Evolutionary conservation across 2,329 filamentous ascomycete species (phyloP).

Genomic region (Aspergillus fructus): DNA sequence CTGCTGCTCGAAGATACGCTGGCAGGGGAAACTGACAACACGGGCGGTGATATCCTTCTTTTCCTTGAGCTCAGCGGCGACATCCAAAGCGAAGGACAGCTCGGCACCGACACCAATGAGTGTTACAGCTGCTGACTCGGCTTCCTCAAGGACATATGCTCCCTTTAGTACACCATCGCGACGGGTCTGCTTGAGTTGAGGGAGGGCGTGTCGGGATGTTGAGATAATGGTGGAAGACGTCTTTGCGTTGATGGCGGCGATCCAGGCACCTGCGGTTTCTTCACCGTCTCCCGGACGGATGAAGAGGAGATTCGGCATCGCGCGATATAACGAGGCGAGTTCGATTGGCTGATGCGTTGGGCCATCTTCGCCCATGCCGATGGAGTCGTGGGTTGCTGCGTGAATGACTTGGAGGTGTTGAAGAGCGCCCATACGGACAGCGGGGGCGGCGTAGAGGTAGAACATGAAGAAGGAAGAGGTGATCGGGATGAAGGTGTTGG

Average conservation of each 20-base stretch:
- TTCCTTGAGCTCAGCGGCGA: slow-evolving; percentile 43
- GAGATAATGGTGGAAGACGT: slow-evolving; percentile 46
- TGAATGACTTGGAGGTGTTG: slow-evolving; percentile 58
- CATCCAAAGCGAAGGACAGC: slow-evolving; percentile 47
- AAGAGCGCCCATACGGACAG: slow-evolving; percentile 61
- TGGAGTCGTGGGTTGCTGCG: slow-evolving; percentile 61
- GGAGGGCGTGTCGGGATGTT: slow-evolving; percentile 42
- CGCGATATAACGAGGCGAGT: slow-evolving; percentile 57
- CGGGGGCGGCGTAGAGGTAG: slow-evolving; percentile 58
- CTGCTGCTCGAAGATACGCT: slow-evolving; percentile 52
- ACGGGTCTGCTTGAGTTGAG: slow-evolving; percentile 38
- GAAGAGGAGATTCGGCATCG: slow-evolving; percentile 63
- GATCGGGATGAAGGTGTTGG: slow-evolving; percentile 56
- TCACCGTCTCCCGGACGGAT: slow-evolving; percentile 61
- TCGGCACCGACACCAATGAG: slow-evolving; percentile 54
- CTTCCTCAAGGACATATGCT: slow-evolving; percentile 44
- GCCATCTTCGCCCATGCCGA: slow-evolving; percentile 61
- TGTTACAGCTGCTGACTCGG: slow-evolving; percentile 42
- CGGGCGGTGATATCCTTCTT: slow-evolving; percentile 41
- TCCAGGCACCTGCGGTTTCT: slow-evolving; percentile 51
- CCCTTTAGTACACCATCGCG: slow-evolving; percentile 41
- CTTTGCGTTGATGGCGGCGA: slow-evolving; percentile 40
- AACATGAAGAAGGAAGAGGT: slow-evolving; percentile 66
- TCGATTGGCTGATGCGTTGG: slow-evolving; percentile 64
- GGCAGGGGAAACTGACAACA: slow-evolving; percentile 52